These are phyloP conservation scores for Paraphaeosphaeria minitans DNA, from an alignment of 2,329 filamentous ascomycete species.

Conservation along the genomic window DNA sequence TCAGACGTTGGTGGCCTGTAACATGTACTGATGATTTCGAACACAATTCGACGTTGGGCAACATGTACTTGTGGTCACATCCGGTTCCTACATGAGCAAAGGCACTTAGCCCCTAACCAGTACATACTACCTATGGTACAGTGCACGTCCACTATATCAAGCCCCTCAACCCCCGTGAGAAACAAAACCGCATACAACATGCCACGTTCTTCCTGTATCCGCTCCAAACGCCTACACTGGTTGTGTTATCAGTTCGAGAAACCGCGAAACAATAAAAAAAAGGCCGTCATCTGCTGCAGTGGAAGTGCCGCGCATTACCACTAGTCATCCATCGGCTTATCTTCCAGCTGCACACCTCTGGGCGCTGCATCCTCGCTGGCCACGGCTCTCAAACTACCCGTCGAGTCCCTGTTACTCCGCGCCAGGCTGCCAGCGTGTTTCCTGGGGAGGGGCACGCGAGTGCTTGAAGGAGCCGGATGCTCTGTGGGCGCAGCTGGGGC, in stretches of 20 bases:
- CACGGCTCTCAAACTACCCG: conserved; percentile 44
- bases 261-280: no score
- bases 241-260: neutral
- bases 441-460: conserved; percentile 41
- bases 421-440: conserved; percentile 44
- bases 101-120: conserved; percentile 23
- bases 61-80: conserved; percentile 35
- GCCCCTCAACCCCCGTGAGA: conserved; percentile 4
- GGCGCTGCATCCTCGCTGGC: conserved; percentile 40
- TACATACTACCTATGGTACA: conserved; percentile 27
- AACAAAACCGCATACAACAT: conserved; percentile 8
- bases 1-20: neutral
- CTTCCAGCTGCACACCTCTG: conserved; percentile 69
- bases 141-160: conserved; percentile 16
- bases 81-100: conserved; percentile 19
- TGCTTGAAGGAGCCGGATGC: conserved; percentile 42
- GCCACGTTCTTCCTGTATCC: conserved; percentile 10
- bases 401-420: conserved; percentile 46
- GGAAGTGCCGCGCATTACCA: conserved; percentile 21
- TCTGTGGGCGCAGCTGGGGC: conserved; percentile 21
- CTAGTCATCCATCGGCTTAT: conserved; percentile 79
- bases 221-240: neutral
- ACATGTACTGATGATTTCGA: neutral
- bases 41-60: neutral
- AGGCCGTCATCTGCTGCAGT: neutral